Base-by-base conservation (phyloP, 2,329 filamentous ascomycete genomes). In the Trichophyton equinum region DNA sequence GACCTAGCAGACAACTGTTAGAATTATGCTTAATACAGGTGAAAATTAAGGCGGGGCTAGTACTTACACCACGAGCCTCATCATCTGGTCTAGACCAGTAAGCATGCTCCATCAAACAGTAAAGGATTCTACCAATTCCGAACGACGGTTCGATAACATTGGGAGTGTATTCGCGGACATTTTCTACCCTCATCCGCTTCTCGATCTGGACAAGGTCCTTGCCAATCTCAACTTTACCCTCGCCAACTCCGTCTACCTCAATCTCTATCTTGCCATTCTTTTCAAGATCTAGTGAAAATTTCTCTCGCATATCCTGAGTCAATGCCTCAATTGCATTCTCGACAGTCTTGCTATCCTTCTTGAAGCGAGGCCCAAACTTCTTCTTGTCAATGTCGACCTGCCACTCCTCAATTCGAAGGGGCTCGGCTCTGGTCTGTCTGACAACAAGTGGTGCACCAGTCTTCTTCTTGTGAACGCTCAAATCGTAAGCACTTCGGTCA, bases 121-220 rank as follows among this genome's bases (percentile, higher is more conserved):
- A 97, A 62, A 97, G 79, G 64, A 97, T 96, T 68, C 92, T 85
- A 63, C 92, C 94, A 70, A 97, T 95, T 79, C 92, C 92, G 69
- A 97, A 99, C 0, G 92, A 97, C 1, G 92, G 94, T 78, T 99
- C 94, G 68, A 97, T 95, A 56, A 95, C 91, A 71, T 96, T 96
- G 63, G 92, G 92, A 0, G 87, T 95, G 78, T 89, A 99, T 73
- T 96, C 91, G 68, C 94, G 84, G 62, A 86, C 84, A 72, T 95
- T 87, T 75, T 96, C 89, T 3, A 85, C 82, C 64, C 90, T 82
- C 67, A 87, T 95, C 68, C 86, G 84, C 77, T 88, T 91, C 77
- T 91, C 88, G 67, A 97, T 90, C 62, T 80, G 83, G 71, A 99
- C 79, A 57, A 95, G 81, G 63, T 96, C 90, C 71, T 86, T 86